phyloP scores from a whole-genome alignment of 208 protist genomes.

The Crithidia thermophila region DNA sequence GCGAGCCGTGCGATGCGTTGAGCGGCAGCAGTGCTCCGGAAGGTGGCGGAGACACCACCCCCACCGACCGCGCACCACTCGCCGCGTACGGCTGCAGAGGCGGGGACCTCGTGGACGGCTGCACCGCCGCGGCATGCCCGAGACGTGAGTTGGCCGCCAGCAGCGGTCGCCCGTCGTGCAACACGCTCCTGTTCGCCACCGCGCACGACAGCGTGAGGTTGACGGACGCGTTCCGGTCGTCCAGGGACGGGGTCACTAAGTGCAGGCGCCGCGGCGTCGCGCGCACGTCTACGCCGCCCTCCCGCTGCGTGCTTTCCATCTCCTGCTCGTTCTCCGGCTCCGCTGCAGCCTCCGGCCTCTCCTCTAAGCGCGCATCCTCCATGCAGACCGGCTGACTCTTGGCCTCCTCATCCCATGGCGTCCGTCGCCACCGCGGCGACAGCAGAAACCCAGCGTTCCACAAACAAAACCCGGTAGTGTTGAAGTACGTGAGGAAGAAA shows the following conservation, averaged over 20 bases:
- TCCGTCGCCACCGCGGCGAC: slow-evolving; percentile 50
- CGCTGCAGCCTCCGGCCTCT: neutral
- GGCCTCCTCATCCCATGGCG: slow-evolving; percentile 52
- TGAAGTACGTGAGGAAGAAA: slow-evolving; percentile 94
- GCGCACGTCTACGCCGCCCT: neutral
- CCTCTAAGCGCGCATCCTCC: slow-evolving; percentile 42
- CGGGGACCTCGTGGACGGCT: too few species aligned
- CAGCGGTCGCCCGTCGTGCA: neutral
- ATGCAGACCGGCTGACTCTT: slow-evolving; percentile 53
- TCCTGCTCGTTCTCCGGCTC: neutral
- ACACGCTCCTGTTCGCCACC: neutral
- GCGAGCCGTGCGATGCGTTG: neutral
- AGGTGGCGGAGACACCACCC: neutral
- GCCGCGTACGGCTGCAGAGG: neutral
- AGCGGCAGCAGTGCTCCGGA: slow-evolving; percentile 3
- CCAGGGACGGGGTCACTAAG: neutral
- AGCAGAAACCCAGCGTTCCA: slow-evolving; percentile 85
- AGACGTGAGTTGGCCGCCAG: too few species aligned
- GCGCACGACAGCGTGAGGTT: slow-evolving; percentile 14
- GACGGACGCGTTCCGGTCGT: slow-evolving; percentile 4
- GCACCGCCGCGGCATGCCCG: too few species aligned
- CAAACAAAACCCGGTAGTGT: slow-evolving; percentile 83
- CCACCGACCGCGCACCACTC: neutral
- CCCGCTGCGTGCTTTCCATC: neutral
- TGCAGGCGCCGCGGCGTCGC: neutral